Conservation (phyloP, 352 stramenopile species). For the Pythium insidiosum region DNA sequence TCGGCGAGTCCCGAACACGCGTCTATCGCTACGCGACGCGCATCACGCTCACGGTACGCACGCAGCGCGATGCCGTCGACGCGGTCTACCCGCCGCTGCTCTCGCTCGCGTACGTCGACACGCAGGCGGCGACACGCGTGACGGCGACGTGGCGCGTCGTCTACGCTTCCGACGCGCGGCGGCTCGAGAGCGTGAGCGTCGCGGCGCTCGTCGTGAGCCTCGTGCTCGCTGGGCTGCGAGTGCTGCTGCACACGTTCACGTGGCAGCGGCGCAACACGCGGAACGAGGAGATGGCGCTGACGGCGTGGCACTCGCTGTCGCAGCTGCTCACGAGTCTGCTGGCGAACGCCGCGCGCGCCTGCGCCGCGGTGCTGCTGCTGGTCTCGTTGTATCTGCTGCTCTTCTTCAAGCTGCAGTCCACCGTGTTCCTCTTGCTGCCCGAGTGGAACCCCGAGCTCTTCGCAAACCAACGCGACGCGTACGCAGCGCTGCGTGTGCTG, state of each 20-base stretch:
- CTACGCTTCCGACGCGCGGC: constrained; percentile 77
- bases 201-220: constrained; percentile 64
- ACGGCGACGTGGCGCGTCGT: constrained; percentile 70
- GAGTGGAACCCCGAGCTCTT: constrained; percentile 40
- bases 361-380: constrained; percentile 58
- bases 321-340: constrained; percentile 27
- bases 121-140: constrained; percentile 14
- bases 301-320: constrained; percentile 37
- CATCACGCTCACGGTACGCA: constrained; percentile 60
- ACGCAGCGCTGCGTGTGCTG: constrained; percentile 80
- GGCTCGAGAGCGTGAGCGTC: constrained; percentile 73
- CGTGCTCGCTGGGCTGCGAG: constrained; percentile 38
- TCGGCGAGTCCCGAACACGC: constrained; percentile 31
- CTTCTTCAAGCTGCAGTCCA: constrained; percentile 92
- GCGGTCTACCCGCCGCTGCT: constrained; percentile 66
- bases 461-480: constrained; percentile 61
- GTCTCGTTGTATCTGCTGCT: constrained; percentile 87
- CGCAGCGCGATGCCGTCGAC: constrained; percentile 30
- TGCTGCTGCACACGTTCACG: constrained; percentile 77
- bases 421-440: constrained; percentile 86
- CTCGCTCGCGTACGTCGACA: constrained; percentile 74
- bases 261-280: constrained; percentile 78
- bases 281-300: constrained; percentile 50
- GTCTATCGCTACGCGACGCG: constrained; percentile 64
- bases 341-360: constrained; percentile 30